Percentiles rank a stretch among this genome's conserved stretches.
Evolutionary conservation across 2,329 filamentous ascomycete genomes (phyloP).

Genomic region (Phoma sp.): DNA sequence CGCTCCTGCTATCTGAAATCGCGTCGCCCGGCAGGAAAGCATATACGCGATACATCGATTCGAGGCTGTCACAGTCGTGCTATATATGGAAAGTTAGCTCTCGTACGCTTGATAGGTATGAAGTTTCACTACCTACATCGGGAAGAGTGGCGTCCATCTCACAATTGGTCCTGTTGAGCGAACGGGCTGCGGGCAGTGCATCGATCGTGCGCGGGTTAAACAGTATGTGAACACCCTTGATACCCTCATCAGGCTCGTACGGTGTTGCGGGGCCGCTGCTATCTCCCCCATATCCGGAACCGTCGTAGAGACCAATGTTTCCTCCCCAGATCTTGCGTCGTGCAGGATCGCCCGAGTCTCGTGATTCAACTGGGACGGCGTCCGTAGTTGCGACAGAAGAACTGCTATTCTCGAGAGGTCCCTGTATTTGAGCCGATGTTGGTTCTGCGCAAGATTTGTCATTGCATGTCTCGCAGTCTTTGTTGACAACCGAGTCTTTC

Average conservation of each 20-base stretch:
- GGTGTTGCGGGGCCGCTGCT: constrained; percentile 2
- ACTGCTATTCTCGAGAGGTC: not conserved
- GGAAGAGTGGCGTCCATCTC: not conserved
- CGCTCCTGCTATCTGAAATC: too few relatives aligned
- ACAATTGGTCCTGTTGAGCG: not conserved
- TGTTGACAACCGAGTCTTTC: not conserved
- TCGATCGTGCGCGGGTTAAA: not conserved
- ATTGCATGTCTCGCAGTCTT: constrained; percentile 2
- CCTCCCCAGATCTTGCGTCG: constrained; percentile 18
- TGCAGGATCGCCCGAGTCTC: not conserved
- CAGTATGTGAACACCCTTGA: not conserved
- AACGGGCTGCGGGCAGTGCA: not conserved
- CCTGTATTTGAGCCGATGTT: not conserved
- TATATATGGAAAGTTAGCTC: not conserved
- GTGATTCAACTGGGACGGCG: not conserved
- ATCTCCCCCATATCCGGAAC: constrained; percentile 31
- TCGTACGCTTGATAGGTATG: not conserved
- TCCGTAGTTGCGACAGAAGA: not conserved
- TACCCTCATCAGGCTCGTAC: constrained; percentile 6
- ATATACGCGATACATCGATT: constrained; percentile 7
- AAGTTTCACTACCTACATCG: not conserved
- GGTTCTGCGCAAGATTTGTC: not conserved
- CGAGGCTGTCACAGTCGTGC: not conserved
- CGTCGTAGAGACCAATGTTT: constrained; percentile 32
- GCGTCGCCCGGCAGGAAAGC: not conserved